Evolutionary conservation across 192 early-diverging fungal genomes (phyloP), one percentile per base, ranked within the genome.

Genomic region (Thamnidium elegans): DNA sequence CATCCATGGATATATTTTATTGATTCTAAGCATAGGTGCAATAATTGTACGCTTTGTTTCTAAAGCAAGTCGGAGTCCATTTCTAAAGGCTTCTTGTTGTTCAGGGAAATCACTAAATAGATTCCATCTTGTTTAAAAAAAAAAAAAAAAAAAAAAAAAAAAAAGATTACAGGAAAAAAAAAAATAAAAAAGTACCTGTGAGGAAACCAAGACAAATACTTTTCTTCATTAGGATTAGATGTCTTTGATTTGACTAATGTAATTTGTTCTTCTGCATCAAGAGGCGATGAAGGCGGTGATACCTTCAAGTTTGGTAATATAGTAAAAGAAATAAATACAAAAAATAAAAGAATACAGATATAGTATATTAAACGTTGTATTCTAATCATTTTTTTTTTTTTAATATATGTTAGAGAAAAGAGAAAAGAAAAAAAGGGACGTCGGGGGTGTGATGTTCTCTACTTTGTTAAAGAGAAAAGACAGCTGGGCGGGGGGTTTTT

Each of bases 11-110:
- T 66, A 43, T 21, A 47, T 19, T 7, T 55, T 51, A 3, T 59
- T 47, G 32, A 69, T 51, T 11, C 67, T 50, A 52, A 69, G 51
- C 36, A 50, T 50, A 44, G 67, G 67, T 31, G 50, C 59, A 46
- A 69, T 58, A 19, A 69, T 48, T 5, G 67, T 69, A 21, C 67
- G 58, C 31, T 62, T 62, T 13, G 67, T 69, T 26, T 69, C 67
- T 3, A 54, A 15, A 13, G 59, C 67, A 55, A 69, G 19, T 15
- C 67, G 47, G 1, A 69, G 19, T 15, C 45, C 67, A 55, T 69
- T 69, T 69, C 60, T 31, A 55, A 69, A 62, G 1, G 67, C 39
- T 52, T 62, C 45, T n/a, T 60, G 59, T 50, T 69, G 67, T 42
- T 69, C 67, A 21, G 59, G 26, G 30, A 69, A 60, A 55, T 52